A percentile compares a stretch with the other conserved stretches of the same genome.
These are phyloP conservation scores for Lithospermum erythrorhizon DNA, from an alignment of 257 asterid species.

Conservation along the genomic window DNA sequence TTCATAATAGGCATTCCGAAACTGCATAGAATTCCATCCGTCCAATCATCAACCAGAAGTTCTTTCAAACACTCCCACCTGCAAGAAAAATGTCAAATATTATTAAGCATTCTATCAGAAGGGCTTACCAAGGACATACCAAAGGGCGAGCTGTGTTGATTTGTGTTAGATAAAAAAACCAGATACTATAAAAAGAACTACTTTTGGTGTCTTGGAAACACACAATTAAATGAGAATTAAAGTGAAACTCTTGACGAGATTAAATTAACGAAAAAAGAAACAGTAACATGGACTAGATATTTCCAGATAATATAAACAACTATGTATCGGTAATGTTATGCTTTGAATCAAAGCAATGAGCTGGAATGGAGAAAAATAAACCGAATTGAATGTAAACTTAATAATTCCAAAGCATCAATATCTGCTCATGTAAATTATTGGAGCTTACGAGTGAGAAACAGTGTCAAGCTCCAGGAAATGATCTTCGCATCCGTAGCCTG, in stretches of 20 bases:
- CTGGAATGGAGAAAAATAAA: background rate
- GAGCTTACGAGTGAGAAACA: conserved; percentile 69
- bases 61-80: conserved; percentile 94
- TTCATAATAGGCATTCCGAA: conserved; percentile 89
- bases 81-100: conserved; percentile 13
- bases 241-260: background rate
- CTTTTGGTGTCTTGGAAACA: background rate
- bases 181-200: background rate
- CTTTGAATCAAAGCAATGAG: no score
- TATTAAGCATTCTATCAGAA: background rate
- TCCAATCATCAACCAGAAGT: conserved; percentile 74
- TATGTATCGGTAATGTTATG: no score
- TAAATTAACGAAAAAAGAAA: no score
- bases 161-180: background rate
- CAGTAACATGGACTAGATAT: background rate
- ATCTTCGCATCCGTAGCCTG: conserved; percentile 97
- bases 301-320: no score
- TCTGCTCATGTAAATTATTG: background rate
- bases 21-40: conserved; percentile 74
- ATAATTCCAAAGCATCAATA: background rate
- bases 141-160: background rate
- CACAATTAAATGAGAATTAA: no score
- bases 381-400: background rate
- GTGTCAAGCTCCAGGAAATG: conserved; percentile 94
- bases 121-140: background rate